A percentile compares a stretch with the other conserved stretches of the same genome.
phyloP scores from a whole-genome alignment of 306 rosid genomes.

The Cyamopsis tetragonoloba region DNA sequence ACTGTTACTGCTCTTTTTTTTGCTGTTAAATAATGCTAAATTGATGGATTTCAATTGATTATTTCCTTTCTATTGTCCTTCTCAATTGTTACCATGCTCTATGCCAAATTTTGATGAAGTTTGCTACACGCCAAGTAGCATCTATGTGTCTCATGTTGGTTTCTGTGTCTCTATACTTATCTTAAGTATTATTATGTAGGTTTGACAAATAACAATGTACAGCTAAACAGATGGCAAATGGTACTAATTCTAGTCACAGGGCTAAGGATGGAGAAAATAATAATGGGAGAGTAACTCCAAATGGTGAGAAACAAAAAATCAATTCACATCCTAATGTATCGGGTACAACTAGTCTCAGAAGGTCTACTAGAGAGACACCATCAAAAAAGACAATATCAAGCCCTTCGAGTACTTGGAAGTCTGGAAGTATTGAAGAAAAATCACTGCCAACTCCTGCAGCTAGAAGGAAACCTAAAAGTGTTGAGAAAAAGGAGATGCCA shows the following conservation, averaged over 20 bases:
- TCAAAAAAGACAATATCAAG: slow-evolving; percentile 32
- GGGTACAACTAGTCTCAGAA: slow-evolving; percentile 45
- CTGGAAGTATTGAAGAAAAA: slow-evolving; percentile 41
- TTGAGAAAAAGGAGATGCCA: slow-evolving; percentile 39
- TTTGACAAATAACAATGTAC: not conserved
- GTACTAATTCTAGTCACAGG: slow-evolving; percentile 43
- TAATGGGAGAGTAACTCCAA: slow-evolving; percentile 27
- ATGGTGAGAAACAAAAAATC: slow-evolving; percentile 33
- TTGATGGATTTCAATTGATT: slow-evolving; percentile 16
- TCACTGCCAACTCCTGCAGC: slow-evolving; percentile 24
- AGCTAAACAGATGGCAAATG: slow-evolving; percentile 49
- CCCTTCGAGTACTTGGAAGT: slow-evolving; percentile 38
- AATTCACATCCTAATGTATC: slow-evolving; percentile 22
- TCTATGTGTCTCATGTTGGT: not conserved
- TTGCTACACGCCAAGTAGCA: not conserved
- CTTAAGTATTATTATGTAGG: slow-evolving; percentile 8
- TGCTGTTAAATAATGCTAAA: not conserved
- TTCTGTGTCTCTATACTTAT: slow-evolving; percentile 21
- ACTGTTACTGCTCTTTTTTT: not conserved
- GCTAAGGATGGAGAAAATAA: slow-evolving; percentile 40
- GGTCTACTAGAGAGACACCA: slow-evolving; percentile 47
- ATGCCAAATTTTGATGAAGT: not conserved
- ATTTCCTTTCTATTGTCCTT: not conserved
- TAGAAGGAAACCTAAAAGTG: slow-evolving; percentile 34
- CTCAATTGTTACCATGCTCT: not conserved